Base-by-base conservation (phyloP, 1,284 basidiomycete genomes). In the Tylopilus sp. region DNA sequence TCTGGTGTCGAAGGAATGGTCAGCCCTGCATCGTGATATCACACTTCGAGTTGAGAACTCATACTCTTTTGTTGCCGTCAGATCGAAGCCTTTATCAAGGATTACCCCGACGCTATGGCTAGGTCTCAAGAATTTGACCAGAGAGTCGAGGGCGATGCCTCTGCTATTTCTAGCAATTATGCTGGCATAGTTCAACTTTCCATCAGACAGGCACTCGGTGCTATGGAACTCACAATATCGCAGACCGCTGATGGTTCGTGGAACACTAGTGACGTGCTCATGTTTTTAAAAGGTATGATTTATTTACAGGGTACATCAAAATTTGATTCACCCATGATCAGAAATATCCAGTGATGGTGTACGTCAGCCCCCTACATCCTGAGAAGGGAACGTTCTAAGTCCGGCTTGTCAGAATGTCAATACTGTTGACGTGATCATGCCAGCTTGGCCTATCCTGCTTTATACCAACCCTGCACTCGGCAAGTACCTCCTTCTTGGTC, bases 281-380 rank as follows among this genome's bases (percentile, higher is more conserved):
- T 90, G 39, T 91, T 91, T 77, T 82, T 91, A 82, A 91, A 91
- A 80, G 87, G 89, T 86, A 64, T 53, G 62, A 24, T 54, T 53
- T 5, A 29, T 58, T 12, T 38, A 18, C 19, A 29, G 66, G 53
- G 51, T 41, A 29, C 44, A 33, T 41, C 58, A 53, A 54, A 32
- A 22, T 44, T 53, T 58, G 10, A 61, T 32, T 59, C 32, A 67
- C 47, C 10, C 54, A 6, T 32, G 53, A 6, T 58, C 70, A 88
- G 91, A 92, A 74, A 91, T 92, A 39, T 91, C 89, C 6, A 90
- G 88, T 67, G 85, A 90, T 66, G 89, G 88, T n/a, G 89, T 89
- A 67, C 62, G 86, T 80, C n/a, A 66, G 15, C 15, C 10, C 39
- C 15, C 29, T 13, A 10, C n/a, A 10, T 63, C 9, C n/a, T n/a